These are phyloP conservation scores for Malassezia vespertilionis DNA, from an alignment of 1,284 basidiomycete species.

Conservation along the genomic window DNA sequence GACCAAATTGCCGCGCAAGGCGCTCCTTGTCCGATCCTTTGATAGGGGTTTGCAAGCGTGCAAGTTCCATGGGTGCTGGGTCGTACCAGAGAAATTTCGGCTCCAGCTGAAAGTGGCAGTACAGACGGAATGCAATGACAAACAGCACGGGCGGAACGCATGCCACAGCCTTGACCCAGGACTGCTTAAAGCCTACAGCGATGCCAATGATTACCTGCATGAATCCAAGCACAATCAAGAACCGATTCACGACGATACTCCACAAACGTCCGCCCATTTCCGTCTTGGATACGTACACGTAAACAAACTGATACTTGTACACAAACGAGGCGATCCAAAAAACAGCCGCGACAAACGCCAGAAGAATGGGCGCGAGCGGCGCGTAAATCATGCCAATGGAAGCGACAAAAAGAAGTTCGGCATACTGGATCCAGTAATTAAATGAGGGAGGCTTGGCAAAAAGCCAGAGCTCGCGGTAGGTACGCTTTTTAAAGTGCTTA, in stretches of 20 bases:
- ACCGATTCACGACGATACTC: constrained; percentile 39
- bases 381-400: constrained; percentile 43
- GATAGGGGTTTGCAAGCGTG: constrained; percentile 25
- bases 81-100: constrained; percentile 41
- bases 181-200: constrained; percentile 27
- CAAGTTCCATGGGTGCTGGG: constrained; percentile 34
- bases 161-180: constrained; percentile 32
- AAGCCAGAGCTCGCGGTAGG: constrained; percentile 86
- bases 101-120: constrained; percentile 34
- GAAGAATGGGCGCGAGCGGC: constrained; percentile 34
- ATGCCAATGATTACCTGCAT: constrained; percentile 44
- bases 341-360: constrained; percentile 30
- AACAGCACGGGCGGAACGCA: constrained; percentile 36
- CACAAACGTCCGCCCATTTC: constrained; percentile 47
- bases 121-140: constrained; percentile 39
- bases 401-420: constrained; percentile 41
- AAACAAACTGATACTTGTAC: constrained; percentile 48
- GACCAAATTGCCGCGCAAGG: constrained; percentile 43
- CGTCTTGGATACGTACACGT: constrained; percentile 44
- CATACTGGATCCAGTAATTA: constrained; percentile 75
- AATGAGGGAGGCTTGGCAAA: constrained; percentile 91
- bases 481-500: constrained; percentile 72
- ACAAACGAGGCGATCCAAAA: constrained; percentile 36
- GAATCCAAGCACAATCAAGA: constrained; percentile 38
- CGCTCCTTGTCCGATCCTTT: constrained; percentile 36